A percentile compares a stretch with the other conserved stretches of the same genome.
Evolutionary conservation across 2,329 filamentous ascomycete genomes (phyloP).

Genomic region (Aschersonia sp.): DNA sequence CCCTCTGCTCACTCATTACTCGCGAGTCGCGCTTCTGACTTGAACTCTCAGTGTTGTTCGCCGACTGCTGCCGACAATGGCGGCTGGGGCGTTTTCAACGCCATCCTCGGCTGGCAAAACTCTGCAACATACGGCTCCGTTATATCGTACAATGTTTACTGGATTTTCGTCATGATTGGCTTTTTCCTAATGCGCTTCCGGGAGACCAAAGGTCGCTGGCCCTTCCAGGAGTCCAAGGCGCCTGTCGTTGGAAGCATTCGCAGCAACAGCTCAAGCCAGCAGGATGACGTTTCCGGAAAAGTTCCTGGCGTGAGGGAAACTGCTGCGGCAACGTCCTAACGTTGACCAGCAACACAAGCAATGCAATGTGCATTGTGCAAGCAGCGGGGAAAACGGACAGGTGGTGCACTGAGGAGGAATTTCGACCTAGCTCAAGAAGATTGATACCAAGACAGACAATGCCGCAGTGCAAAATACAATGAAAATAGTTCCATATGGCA

Average conservation of each 20-base stretch:
- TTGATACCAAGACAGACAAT: no score
- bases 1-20: background rate
- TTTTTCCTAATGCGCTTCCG: slow-evolving; percentile 53
- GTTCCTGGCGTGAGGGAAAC: slow-evolving; percentile 14
- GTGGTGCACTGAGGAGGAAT: no score
- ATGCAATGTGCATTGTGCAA: no score
- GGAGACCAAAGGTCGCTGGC: slow-evolving; percentile 40
- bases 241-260: slow-evolving; percentile 7
- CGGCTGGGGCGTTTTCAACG: slow-evolving; percentile 80
- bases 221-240: slow-evolving; percentile 23
- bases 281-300: slow-evolving; percentile 8
- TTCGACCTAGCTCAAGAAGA: no score
- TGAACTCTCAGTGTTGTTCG: slow-evolving; percentile 52
- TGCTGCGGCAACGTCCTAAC: slow-evolving; percentile 6
- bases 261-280: slow-evolving; percentile 12
- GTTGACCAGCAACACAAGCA: background rate
- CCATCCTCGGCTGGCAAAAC: slow-evolving; percentile 76
- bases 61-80: slow-evolving; percentile 57
- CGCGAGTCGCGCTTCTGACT: background rate
- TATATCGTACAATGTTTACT: slow-evolving; percentile 79
- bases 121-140: slow-evolving; percentile 79
- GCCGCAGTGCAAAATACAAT: no score
- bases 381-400: no score
- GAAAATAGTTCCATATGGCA: no score
- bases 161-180: slow-evolving; percentile 58